Base-by-base conservation (phyloP, 805 yeast genomes). In the Sugiyamaella qingdaonensis region DNA sequence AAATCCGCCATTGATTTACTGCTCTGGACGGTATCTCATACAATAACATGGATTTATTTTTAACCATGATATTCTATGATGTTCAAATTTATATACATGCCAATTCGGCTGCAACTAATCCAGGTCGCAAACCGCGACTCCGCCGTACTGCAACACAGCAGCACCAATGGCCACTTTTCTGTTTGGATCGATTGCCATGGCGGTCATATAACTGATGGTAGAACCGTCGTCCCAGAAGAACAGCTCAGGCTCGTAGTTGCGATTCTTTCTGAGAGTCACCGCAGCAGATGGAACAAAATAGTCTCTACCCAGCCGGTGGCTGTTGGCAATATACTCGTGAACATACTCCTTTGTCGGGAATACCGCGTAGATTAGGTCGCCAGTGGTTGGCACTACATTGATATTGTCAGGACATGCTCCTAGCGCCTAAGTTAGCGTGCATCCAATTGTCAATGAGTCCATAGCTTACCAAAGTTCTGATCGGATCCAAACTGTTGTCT, bases 261-360 rank as follows among this genome's bases (percentile, higher is more conserved):
- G 13, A 32, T 7, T n/a, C 34, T 32, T 27, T 10, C 32, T 16
- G n/a, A 45, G 48, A n/a, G 16, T 31, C 14, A 45, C 24, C n/a
- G 48, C 32, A 13, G 48, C 48, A 8, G 48, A 45, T 29, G 48
- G 48, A 2, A 45, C 48, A 8, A 29, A 31, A 21, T 45, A 45
- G 7, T 45, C 48, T 11, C 14, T 45, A 11, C 48, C 48, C 10
- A 45, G 37, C 10, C 35, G 36, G 24, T 29, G 48, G 34, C 48
- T 45, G 24, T 45, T 45, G 24, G 48, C 48, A 18, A 45, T 32
- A 45, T 45, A 45, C 21, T 45, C 48, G 21, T 45, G 48, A 14
- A 45, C 48, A 31, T 45, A 21, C 33, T 45, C 48, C 34, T 45
- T 45, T 3, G 48, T 45, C 9, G 48, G 48, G 48, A 45, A 45